Conservation (phyloP, 345 rosid genomes). For the Eucalyptus pauciflora region DNA sequence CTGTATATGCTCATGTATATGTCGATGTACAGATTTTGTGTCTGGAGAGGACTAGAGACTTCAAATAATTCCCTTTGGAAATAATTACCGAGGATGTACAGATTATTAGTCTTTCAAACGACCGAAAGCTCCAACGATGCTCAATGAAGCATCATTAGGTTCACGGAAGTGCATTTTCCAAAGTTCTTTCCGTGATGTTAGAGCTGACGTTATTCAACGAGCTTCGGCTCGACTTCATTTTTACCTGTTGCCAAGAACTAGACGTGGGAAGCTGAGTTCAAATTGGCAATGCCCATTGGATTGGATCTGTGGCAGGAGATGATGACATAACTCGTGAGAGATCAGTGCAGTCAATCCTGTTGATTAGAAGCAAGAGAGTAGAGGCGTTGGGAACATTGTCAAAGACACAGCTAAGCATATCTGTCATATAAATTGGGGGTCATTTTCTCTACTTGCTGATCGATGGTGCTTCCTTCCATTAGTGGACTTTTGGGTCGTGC, state of each 20-base stretch:
- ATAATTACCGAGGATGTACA: not conserved
- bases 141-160: not conserved
- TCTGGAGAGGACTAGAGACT: not conserved
- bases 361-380: not conserved
- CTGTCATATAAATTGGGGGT: not conserved
- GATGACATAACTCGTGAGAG: not conserved
- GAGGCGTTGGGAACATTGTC: not conserved
- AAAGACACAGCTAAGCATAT: not conserved
- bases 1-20: not conserved
- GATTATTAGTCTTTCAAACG: not conserved
- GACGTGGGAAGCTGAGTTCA: not conserved
- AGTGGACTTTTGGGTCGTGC: not conserved
- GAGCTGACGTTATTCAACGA: not conserved
- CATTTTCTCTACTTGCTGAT: not conserved
- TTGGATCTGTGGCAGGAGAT: not conserved
- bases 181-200: not conserved
- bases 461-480: not conserved
- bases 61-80: not conserved
- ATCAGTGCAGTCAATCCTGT: not conserved
- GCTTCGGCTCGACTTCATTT: not conserved
- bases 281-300: not conserved
- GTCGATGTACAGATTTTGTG: not conserved
- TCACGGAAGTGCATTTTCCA: not conserved
- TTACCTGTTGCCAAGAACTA: not conserved
- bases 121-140: not conserved